Evolutionary conservation across 306 rosid genomes (phyloP).

Genomic region (Castanea crenata): DNA sequence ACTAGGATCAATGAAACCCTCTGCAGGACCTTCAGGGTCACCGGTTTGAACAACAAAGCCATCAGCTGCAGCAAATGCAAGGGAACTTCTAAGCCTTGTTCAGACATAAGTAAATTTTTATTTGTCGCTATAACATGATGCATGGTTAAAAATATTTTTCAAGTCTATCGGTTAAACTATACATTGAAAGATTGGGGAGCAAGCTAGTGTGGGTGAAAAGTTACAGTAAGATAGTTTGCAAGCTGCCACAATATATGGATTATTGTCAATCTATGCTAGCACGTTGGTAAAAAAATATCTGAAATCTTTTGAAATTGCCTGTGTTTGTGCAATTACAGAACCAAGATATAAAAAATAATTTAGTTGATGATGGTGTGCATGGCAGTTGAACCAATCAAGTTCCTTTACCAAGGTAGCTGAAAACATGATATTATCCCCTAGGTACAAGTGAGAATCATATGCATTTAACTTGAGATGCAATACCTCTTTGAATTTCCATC

Average conservation of each 20-base stretch:
- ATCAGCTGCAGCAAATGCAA: constrained; percentile 58
- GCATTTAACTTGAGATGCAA: constrained; percentile 14
- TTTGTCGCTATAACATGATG: neutral
- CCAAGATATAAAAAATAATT: neutral
- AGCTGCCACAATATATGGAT: neutral
- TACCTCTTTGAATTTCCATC: constrained; percentile 99
- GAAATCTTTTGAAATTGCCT: constrained; percentile 7
- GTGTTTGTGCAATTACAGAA: constrained; percentile 18
- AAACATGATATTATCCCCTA: constrained; percentile 4
- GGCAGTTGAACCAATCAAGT: neutral
- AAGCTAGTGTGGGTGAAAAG: neutral
- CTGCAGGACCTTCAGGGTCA: constrained; percentile 99
- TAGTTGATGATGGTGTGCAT: neutral
- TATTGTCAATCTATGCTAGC: neutral
- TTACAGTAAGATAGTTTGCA: neutral
- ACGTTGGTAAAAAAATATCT: neutral
- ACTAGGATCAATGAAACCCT: constrained; percentile 97
- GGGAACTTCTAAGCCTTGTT: constrained; percentile 6
- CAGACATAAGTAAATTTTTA: constrained; percentile 2
- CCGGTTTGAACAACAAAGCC: constrained; percentile 99
- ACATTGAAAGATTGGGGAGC: neutral
- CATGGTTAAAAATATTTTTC: neutral
- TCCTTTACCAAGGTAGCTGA: neutral
- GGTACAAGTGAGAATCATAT: constrained; percentile 17
- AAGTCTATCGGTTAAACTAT: neutral